Evolutionary conservation across 768 basidiomycete species (phyloP).

Genomic region (Saitozyma sp.): DNA sequence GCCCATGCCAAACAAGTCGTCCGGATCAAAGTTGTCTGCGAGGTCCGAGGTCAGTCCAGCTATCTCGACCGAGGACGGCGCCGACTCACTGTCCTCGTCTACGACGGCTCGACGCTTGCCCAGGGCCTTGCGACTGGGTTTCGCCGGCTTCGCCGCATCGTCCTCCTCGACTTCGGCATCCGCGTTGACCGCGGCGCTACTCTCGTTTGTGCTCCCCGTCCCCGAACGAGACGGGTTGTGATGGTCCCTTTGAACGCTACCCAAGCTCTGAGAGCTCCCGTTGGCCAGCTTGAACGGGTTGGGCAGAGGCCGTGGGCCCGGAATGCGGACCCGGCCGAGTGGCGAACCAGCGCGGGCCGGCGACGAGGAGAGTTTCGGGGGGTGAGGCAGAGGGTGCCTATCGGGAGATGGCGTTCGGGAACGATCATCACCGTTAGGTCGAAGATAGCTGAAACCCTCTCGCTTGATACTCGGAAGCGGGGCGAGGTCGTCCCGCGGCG

Average conservation of each 20-base stretch:
- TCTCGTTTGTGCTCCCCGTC: too few species aligned
- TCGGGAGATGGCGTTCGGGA: conserved; percentile 75
- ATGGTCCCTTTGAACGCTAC: too few species aligned
- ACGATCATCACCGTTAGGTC: conserved; percentile 25
- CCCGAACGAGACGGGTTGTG: too few species aligned
- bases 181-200: background rate
- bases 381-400: conserved; percentile 32
- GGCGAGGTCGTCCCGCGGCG: conserved; percentile 10
- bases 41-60: too few species aligned
- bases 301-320: conserved; percentile 35
- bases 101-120: conserved; percentile 71
- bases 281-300: conserved; percentile 30
- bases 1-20: conserved; percentile 60
- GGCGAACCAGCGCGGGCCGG: conserved; percentile 28
- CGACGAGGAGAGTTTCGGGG: conserved; percentile 18
- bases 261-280: conserved; percentile 13
- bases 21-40: conserved; percentile 60
- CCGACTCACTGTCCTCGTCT: conserved; percentile 56
- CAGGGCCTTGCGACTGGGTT: conserved; percentile 81
- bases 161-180: conserved; percentile 35
- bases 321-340: conserved; percentile 12
- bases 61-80: conserved; percentile 10
- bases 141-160: conserved; percentile 52
- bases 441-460: too few species aligned
- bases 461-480: too few species aligned